Conservation (phyloP, 306 rosid genomes). For the Malus domestica region DNA sequence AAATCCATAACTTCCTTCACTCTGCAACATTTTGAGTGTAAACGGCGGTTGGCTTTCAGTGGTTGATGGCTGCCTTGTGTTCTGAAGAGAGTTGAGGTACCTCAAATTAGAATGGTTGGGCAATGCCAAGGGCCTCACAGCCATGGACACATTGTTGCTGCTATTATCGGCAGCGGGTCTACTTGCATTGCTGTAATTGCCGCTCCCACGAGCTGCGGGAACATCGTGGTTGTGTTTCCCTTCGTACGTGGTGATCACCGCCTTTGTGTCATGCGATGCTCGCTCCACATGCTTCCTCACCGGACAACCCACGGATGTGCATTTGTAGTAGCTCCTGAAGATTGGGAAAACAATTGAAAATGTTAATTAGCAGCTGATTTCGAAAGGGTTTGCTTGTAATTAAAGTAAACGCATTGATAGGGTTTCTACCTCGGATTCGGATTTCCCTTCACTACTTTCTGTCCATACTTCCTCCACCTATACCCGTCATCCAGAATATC, state of each 20-base stretch:
- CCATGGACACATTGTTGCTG: constrained; percentile 9
- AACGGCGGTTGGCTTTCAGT: constrained; percentile 10
- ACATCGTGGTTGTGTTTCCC: constrained; percentile 94
- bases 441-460: constrained; percentile 95
- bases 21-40: constrained; percentile 25
- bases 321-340: constrained; percentile 90
- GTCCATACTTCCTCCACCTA: constrained; percentile 98
- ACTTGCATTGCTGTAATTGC: constrained; percentile 24
- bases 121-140: constrained; percentile 30
- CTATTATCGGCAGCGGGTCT: constrained; percentile 8
- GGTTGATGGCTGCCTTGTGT: constrained; percentile 4
- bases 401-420: neutral
- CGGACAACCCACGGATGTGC: constrained; percentile 70
- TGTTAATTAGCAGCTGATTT: constrained; percentile 3
- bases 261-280: constrained; percentile 66
- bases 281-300: constrained; percentile 94
- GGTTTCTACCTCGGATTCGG: constrained; percentile 80
- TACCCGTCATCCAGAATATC: constrained; percentile 94
- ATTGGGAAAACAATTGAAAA: neutral
- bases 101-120: constrained; percentile 13
- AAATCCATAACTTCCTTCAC: constrained; percentile 1
- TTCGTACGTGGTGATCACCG: constrained; percentile 95
- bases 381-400: neutral
- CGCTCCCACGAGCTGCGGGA: constrained; percentile 78
- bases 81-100: constrained; percentile 20